Evolutionary conservation across 441 rosid species (phyloP).

Genomic region (Aquilaria agallochum): DNA sequence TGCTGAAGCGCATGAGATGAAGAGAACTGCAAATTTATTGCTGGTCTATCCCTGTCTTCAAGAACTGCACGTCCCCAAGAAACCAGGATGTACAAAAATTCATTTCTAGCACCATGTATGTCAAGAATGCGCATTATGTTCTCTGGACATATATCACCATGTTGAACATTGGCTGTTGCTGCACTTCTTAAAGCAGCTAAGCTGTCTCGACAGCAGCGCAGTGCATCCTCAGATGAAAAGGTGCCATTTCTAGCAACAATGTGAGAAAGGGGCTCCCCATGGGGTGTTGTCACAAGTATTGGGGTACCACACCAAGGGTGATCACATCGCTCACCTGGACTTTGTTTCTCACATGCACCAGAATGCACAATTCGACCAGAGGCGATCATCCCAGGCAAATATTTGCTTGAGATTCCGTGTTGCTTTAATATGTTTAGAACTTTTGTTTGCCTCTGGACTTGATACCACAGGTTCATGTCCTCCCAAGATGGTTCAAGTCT

Average conservation of each 20-base stretch:
- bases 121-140: slow-evolving; percentile 38
- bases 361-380: slow-evolving; percentile 56
- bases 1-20: slow-evolving; percentile 63
- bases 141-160: slow-evolving; percentile 60
- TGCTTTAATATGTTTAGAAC: slow-evolving; percentile 53
- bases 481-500: slow-evolving; percentile 66
- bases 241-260: slow-evolving; percentile 40
- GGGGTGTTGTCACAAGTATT: slow-evolving; percentile 50
- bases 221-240: slow-evolving; percentile 42
- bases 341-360: slow-evolving; percentile 42
- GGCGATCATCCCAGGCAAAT: slow-evolving; percentile 49
- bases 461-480: slow-evolving; percentile 70
- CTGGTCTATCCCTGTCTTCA: slow-evolving; percentile 62
- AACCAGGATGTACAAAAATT: slow-evolving; percentile 27
- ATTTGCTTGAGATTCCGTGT: slow-evolving; percentile 38
- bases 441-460: slow-evolving; percentile 69
- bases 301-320: slow-evolving; percentile 71
- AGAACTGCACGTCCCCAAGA: slow-evolving; percentile 70
- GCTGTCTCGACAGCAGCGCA: slow-evolving; percentile 57
- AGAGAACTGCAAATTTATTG: slow-evolving; percentile 55
- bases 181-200: slow-evolving; percentile 47
- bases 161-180: slow-evolving; percentile 45
- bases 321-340: slow-evolving; percentile 47
- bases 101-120: slow-evolving; percentile 18
- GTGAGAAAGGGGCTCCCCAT: slow-evolving; percentile 50